Evolutionary conservation across 2,329 filamentous ascomycete genomes (phyloP).

Genomic region (Monosporascus sp.): DNA sequence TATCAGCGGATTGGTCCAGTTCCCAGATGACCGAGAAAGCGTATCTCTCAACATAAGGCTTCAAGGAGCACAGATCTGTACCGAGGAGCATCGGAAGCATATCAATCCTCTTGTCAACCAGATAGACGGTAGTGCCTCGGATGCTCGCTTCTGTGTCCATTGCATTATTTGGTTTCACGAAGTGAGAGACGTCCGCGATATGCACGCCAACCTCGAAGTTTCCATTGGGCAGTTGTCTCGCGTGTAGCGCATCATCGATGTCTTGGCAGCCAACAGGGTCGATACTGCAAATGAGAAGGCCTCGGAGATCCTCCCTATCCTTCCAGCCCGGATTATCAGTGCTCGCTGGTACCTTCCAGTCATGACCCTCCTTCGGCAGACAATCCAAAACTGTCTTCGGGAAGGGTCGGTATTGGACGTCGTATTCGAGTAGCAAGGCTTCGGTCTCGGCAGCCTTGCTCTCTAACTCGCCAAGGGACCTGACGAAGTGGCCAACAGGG

Average conservation of each 20-base stretch:
- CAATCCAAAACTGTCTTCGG: conserved; percentile 94
- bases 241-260: conserved; percentile 95
- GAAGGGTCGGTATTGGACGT: conserved; percentile 96
- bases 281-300: conserved; percentile 91
- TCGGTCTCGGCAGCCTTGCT: conserved; percentile 98
- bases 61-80: conserved; percentile 92
- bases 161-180: conserved; percentile 92
- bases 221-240: conserved; percentile 76
- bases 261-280: conserved; percentile 95
- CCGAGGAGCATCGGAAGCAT: conserved; percentile 97
- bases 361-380: conserved; percentile 82
- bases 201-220: conserved; percentile 96
- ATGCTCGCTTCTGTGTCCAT: conserved; percentile 96
- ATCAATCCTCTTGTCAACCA: conserved; percentile 98
- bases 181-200: conserved; percentile 98
- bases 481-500: conserved; percentile 87
- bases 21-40: conserved; percentile 89
- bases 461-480: conserved; percentile 87
- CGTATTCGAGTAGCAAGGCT: conserved; percentile 86
- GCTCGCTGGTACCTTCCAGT: conserved; percentile 84
- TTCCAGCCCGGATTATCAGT: conserved; percentile 81
- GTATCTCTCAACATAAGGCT: conserved; percentile 93
- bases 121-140: conserved; percentile 91
- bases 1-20: conserved; percentile 75
- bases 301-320: conserved; percentile 75